These are phyloP conservation scores for Pseudocercospora vitis DNA, from an alignment of 2,329 filamentous ascomycete genomes.

Conservation along the genomic window DNA sequence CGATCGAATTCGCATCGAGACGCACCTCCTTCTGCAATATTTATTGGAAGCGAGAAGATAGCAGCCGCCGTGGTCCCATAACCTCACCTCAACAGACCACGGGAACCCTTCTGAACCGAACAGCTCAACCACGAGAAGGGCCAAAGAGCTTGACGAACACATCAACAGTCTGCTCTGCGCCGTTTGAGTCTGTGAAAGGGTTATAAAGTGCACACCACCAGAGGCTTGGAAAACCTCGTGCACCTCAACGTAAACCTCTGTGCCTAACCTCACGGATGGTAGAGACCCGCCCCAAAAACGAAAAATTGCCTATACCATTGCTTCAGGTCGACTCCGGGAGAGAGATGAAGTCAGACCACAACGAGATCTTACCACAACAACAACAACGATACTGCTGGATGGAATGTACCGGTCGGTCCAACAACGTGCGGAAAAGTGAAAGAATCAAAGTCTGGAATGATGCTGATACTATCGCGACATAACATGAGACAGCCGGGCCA, in stretches of 20 bases:
- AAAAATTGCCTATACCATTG: constrained; percentile 1
- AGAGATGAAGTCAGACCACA: neutral
- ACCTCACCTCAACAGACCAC: neutral
- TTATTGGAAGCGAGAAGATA: neutral
- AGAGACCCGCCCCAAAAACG: neutral
- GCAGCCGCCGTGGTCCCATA: constrained; percentile 1
- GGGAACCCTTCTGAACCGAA: too few relatives aligned
- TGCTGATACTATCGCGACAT: neutral
- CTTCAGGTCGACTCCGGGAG: neutral
- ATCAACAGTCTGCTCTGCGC: too few relatives aligned
- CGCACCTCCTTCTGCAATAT: too few relatives aligned
- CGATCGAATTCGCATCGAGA: constrained; percentile 2
- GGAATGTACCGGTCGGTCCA: too few relatives aligned
- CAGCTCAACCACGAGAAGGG: too few relatives aligned
- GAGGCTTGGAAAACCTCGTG: neutral
- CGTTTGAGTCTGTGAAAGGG: too few relatives aligned
- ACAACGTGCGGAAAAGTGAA: too few relatives aligned
- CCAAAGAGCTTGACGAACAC: too few relatives aligned
- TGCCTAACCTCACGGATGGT: constrained; percentile 4
- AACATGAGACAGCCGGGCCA: neutral
- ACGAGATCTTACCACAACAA: too few relatives aligned
- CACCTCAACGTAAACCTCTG: constrained; percentile 2
- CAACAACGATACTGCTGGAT: too few relatives aligned
- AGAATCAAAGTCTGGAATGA: too few relatives aligned
- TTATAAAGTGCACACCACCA: neutral